Evolutionary conservation across 1,139 yeast species (phyloP), one percentile per base, ranked within the genome.

Genomic region (Protomyces arabidopsidicola): DNA sequence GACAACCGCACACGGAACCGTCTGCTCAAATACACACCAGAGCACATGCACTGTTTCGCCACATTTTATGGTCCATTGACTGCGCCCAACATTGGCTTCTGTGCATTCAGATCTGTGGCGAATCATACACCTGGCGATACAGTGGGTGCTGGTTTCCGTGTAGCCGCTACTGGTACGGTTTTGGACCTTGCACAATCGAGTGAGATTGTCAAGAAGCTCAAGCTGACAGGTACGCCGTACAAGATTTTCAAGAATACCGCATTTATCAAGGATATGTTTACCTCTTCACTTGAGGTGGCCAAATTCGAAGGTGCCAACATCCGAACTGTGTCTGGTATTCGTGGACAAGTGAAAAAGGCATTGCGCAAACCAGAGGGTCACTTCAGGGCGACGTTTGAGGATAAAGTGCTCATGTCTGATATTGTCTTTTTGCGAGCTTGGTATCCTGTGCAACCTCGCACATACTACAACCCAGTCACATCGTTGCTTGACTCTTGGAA

Each of bases 21-120:
- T 79, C 89, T 95, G 97, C 82, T 95, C 77, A 95, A 95, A 74
- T 95, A 95, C 74, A 93, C 98, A 0, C 98, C 98, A 5, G 99
- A 95, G 73, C 99, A 95, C 75, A 90, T 97, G 53, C 93, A 88
- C 75, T 95, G 98, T 80, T 87, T 87, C 73, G 97, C 97, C 0
- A 88, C 97, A 34, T 91, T 95, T 76, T 95, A 91, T 73, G 98
- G 98, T 1, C 99, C 99, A 5, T 79, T 93, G 66, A 97, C 93
- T 58, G 91, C 98, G 0, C 98, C 98, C 50, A 93, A 93, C 73
- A 93, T 98, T 0, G 95, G 98, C 0, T 95, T 95, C 75, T 95
- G 96, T 75, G 98, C 97, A 56, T 90, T 93, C 68, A 95, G 91
- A 71, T 81, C 88, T 64, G 95, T 95, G 45, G 91, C 95, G 62